phyloP scores from a whole-genome alignment of 106 monocot species.

The Dendrobium chrysotoxum region DNA sequence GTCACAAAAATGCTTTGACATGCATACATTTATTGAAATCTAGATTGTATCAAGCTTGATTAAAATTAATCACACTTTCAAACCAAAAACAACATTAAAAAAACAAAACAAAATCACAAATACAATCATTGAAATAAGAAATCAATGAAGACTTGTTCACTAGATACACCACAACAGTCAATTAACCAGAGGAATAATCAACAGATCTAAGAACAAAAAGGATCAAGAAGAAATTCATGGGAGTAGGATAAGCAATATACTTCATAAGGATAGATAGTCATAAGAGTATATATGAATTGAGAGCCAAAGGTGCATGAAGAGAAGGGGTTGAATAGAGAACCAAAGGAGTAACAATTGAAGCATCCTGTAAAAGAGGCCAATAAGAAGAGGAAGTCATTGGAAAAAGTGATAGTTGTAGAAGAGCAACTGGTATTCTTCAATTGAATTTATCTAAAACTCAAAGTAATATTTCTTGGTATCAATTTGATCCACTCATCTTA shows the following conservation, averaged over 20 bases:
- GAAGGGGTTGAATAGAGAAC: neutral
- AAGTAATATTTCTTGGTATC: too few species aligned
- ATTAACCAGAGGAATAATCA: neutral
- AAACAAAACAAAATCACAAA: neutral
- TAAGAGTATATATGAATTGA: neutral
- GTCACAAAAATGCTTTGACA: neutral
- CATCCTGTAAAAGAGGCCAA: too few species aligned
- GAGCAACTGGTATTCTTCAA: too few species aligned
- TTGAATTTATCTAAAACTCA: too few species aligned
- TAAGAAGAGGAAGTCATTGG: too few species aligned
- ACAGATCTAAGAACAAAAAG: neutral
- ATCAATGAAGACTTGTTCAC: neutral
- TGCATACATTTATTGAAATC: neutral
- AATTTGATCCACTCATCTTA: too few species aligned
- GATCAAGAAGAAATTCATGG: neutral
- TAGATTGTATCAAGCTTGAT: neutral
- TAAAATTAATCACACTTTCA: neutral
- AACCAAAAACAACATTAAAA: neutral
- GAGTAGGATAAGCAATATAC: neutral
- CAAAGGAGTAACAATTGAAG: too few species aligned
- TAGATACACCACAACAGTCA: neutral
- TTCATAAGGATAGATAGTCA: neutral
- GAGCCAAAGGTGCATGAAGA: neutral
- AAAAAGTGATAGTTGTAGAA: too few species aligned
- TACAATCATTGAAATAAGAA: neutral